Evolutionary conservation across 2,329 filamentous ascomycete species (phyloP).

Genomic region (Phoma herbarum): DNA sequence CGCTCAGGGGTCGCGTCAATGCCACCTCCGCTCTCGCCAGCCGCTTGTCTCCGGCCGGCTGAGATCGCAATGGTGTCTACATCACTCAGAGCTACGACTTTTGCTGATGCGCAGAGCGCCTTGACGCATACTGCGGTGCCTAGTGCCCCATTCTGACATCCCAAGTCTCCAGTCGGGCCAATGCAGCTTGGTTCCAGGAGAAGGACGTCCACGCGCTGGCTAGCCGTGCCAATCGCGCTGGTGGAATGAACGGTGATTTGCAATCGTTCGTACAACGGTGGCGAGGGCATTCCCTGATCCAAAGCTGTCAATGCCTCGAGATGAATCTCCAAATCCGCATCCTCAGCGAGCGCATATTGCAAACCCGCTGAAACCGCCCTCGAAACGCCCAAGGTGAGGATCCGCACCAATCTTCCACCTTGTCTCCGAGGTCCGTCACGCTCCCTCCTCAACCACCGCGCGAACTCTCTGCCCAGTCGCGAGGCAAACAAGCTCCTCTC

Average conservation of each 20-base stretch:
- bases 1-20: slow-evolving; percentile 40
- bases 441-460: slow-evolving; percentile 11
- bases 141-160: slow-evolving; percentile 73
- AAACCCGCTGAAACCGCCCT: slow-evolving; percentile 67
- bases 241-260: slow-evolving; percentile 59
- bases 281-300: not conserved
- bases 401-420: not conserved
- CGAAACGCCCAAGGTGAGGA: slow-evolving; percentile 55
- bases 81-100: slow-evolving; percentile 66
- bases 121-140: slow-evolving; percentile 65
- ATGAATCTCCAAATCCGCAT: slow-evolving; percentile 55
- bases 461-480: slow-evolving; percentile 18
- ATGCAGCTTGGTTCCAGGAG: slow-evolving; percentile 73
- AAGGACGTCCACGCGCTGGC: slow-evolving; percentile 63
- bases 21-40: not conserved
- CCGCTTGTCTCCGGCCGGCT: slow-evolving; percentile 6
- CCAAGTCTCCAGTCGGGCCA: slow-evolving; percentile 64
- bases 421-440: not conserved
- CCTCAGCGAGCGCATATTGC: slow-evolving; percentile 49
- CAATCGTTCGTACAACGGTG: not conserved
- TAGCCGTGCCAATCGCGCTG: slow-evolving; percentile 65
- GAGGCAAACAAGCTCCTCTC: slow-evolving; percentile 8
- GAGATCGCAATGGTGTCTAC: slow-evolving; percentile 46
- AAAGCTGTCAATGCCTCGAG: slow-evolving; percentile 63
- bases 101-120: slow-evolving; percentile 56